phyloP scores from a whole-genome alignment of 108 stramenopile genomes.

The Cyclotella sp. region DNA sequence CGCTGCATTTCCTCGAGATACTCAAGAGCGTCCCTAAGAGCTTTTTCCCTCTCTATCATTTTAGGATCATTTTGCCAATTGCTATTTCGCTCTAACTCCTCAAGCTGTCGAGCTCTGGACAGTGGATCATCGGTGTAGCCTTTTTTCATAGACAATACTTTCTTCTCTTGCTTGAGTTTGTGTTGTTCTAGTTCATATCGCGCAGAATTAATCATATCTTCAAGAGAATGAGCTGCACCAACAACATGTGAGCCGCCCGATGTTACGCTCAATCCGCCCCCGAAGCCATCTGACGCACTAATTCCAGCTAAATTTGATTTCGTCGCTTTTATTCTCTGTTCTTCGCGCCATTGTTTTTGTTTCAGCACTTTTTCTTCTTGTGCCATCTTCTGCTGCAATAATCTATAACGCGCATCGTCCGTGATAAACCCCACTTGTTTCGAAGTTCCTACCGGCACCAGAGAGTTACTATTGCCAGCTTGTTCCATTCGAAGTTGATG shows the following conservation, averaged over 20 bases:
- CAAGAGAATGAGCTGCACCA: conserved; percentile 50
- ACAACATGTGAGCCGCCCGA: conserved; percentile 22
- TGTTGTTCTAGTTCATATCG: conserved; percentile 45
- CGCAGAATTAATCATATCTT: conserved; percentile 56
- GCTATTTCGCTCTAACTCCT: conserved; percentile 38
- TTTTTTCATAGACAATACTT: conserved; percentile 33
- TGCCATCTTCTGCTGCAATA: conserved; percentile 43
- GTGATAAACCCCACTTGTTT: conserved; percentile 52
- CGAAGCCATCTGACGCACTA: conserved; percentile 47
- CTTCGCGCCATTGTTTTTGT: conserved; percentile 27
- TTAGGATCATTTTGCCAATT: conserved; percentile 34
- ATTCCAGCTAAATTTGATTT: conserved; percentile 48
- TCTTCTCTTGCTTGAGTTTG: conserved; percentile 26
- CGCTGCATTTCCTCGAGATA: conserved; percentile 53
- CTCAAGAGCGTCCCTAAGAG: conserved; percentile 46
- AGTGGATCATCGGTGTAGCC: conserved; percentile 47
- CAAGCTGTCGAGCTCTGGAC: conserved; percentile 25
- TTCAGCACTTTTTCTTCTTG: conserved; percentile 28
- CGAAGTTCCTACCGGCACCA: conserved; percentile 50
- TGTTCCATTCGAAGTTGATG: conserved; percentile 35
- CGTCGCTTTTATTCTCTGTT: conserved; percentile 32
- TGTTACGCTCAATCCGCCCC: conserved; percentile 26
- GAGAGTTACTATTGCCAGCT: not conserved
- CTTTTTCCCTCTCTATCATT: conserved; percentile 41
- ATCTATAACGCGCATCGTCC: conserved; percentile 37